These are phyloP conservation scores for Lignosus rhinocerotis DNA, from an alignment of 1,284 basidiomycete genomes.

Conservation along the genomic window DNA sequence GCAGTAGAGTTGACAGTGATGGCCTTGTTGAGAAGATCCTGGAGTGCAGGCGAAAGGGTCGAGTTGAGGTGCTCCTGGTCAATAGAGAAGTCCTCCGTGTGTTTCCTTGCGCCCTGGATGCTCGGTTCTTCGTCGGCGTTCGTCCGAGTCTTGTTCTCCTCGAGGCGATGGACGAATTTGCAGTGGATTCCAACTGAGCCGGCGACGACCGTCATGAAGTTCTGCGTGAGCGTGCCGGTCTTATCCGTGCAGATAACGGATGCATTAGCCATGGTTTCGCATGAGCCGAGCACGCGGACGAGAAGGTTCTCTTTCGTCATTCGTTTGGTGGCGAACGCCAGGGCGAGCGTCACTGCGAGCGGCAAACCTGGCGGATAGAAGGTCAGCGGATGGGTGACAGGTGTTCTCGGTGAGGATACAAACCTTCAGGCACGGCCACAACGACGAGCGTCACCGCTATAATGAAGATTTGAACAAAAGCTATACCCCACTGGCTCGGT, in stretches of 20 bases:
- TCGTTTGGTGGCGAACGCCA: slow-evolving; percentile 95
- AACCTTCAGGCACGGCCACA: slow-evolving; percentile 95
- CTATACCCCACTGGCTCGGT: slow-evolving; percentile 83
- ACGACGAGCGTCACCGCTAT: slow-evolving; percentile 95
- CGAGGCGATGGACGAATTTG: slow-evolving; percentile 86
- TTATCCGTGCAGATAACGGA: slow-evolving; percentile 97
- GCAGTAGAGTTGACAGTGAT: slow-evolving; percentile 96
- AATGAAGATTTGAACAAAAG: slow-evolving; percentile 93
- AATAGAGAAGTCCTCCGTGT: slow-evolving; percentile 78
- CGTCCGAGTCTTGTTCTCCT: slow-evolving; percentile 73
- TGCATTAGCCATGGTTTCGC: slow-evolving; percentile 98
- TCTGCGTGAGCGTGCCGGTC: slow-evolving; percentile 92
- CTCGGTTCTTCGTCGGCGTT: slow-evolving; percentile 66
- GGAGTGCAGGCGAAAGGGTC: slow-evolving; percentile 64
- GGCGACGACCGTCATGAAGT: slow-evolving; percentile 94
- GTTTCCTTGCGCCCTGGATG: slow-evolving; percentile 41
- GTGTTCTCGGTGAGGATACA: slow-evolving; percentile 22
- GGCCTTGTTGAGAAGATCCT: slow-evolving; percentile 78
- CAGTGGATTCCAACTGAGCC: slow-evolving; percentile 92
- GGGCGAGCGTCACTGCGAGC: slow-evolving; percentile 92
- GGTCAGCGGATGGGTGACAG: slow-evolving; percentile 14
- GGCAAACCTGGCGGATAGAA: slow-evolving; percentile 68
- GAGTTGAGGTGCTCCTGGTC: slow-evolving; percentile 74
- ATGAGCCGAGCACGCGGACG: slow-evolving; percentile 93
- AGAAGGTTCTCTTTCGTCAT: slow-evolving; percentile 96